Evolutionary conservation across 352 stramenopile genomes (phyloP).

Genomic region (Pythium myriotylum): DNA sequence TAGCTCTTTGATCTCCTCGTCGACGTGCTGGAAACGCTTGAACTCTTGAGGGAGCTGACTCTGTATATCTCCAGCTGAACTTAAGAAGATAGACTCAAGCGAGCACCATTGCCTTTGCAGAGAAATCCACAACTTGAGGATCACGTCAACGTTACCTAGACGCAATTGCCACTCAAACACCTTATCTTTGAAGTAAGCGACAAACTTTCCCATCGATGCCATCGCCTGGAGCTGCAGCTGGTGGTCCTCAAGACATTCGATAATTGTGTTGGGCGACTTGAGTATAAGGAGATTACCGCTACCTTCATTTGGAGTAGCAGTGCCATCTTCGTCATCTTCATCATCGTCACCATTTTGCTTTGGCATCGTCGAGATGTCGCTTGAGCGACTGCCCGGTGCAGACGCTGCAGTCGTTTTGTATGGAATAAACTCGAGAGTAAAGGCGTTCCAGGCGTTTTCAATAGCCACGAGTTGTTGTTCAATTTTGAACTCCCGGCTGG

Average conservation of each 20-base stretch:
- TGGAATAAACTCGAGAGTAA: conserved; percentile 91
- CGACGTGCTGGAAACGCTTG: conserved; percentile 87
- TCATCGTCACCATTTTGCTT: conserved; percentile 20
- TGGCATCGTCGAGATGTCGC: not conserved
- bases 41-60: conserved; percentile 91
- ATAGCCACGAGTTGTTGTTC: conserved; percentile 95
- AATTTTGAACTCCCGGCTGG: conserved; percentile 97
- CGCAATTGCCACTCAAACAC: conserved; percentile 94
- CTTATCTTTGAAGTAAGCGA: conserved; percentile 95
- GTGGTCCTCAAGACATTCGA: conserved; percentile 95
- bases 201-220: conserved; percentile 96
- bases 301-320: conserved; percentile 1
- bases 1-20: conserved; percentile 86
- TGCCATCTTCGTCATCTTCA: conserved; percentile 40
- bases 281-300: conserved; percentile 86
- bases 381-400: not conserved
- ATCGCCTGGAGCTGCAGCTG: conserved; percentile 96
- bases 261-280: conserved; percentile 90
- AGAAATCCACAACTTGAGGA: conserved; percentile 92
- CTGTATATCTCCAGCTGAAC: conserved; percentile 90
- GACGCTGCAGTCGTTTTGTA: conserved; percentile 74
- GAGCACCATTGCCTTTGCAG: conserved; percentile 93
- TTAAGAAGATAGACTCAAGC: conserved; percentile 95
- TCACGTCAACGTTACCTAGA: conserved; percentile 92
- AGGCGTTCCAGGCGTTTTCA: conserved; percentile 87